A percentile compares a stretch with the other conserved stretches of the same genome.
These are phyloP conservation scores for Calonectria hawksworthii DNA, from an alignment of 2,329 filamentous ascomycete species.

Conservation along the genomic window DNA sequence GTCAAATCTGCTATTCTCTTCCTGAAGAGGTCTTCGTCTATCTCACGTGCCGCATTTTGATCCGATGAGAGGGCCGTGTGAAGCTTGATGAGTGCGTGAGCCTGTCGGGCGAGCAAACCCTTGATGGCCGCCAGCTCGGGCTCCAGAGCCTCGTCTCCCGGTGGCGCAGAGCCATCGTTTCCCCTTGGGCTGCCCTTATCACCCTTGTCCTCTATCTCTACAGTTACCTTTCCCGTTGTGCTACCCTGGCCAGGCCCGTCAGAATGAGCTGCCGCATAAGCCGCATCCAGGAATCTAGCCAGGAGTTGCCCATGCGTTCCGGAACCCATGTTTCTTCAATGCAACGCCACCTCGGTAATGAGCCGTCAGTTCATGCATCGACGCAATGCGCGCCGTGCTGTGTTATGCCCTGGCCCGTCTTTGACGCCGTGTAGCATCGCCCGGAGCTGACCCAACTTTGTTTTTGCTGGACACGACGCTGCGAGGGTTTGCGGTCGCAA, in stretches of 20 bases:
- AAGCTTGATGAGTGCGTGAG: constrained; percentile 39
- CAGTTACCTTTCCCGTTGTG: background rate
- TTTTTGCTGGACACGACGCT: background rate
- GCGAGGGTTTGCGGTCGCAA: background rate
- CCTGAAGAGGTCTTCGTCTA: constrained; percentile 47
- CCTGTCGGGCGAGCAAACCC: constrained; percentile 49
- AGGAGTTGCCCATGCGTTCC: constrained; percentile 38
- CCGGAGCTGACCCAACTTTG: background rate
- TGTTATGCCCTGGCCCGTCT: background rate
- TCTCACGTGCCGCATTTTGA: background rate
- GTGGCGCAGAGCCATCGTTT: too few species aligned
- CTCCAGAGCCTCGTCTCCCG: constrained; percentile 18
- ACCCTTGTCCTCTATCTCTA: background rate
- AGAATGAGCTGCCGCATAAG: constrained; percentile 32
- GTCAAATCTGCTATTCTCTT: constrained; percentile 69
- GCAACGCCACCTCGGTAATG: background rate
- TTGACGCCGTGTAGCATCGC: background rate
- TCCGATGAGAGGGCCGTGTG: constrained; percentile 32
- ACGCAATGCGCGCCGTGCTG: background rate
- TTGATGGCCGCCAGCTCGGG: constrained; percentile 38
- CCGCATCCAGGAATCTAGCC: constrained; percentile 42
- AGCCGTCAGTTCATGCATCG: constrained; percentile 7
- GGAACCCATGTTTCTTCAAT: constrained; percentile 37
- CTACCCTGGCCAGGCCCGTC: background rate
- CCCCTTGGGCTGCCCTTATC: background rate